Evolutionary conservation across 2,329 filamentous ascomycete genomes (phyloP).

Genomic region (Cryoendolithus antarcticus): DNA sequence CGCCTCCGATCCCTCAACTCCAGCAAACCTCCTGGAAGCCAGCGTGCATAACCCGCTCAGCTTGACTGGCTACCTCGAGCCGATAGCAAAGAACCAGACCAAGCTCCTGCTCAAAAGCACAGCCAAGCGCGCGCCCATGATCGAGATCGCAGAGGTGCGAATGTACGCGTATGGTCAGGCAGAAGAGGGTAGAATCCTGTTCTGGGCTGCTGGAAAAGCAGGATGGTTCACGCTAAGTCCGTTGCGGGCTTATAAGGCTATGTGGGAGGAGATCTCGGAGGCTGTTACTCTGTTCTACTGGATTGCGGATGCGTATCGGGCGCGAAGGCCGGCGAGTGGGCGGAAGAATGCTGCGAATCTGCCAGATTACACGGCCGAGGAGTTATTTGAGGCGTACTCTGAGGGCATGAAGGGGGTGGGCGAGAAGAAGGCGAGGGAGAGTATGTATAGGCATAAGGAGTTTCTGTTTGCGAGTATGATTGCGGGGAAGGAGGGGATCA

Average conservation of each 20-base stretch:
- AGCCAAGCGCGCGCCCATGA: slow-evolving; percentile 1
- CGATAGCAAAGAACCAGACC: slow-evolving; percentile 32
- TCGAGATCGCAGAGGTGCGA: slow-evolving; percentile 40
- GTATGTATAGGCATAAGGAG: slow-evolving; percentile 21
- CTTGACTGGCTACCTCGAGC: slow-evolving; percentile 47
- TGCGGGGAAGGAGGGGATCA: slow-evolving; percentile 30
- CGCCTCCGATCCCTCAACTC: slow-evolving; percentile 9
- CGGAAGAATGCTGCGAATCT: slow-evolving; percentile 21
- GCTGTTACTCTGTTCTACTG: slow-evolving; percentile 54
- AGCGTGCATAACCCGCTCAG: slow-evolving; percentile 48
- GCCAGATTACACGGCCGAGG: slow-evolving; percentile 21
- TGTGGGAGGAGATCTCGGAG: slow-evolving; percentile 49
- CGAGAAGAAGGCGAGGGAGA: slow-evolving; percentile 11
- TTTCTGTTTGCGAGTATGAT: slow-evolving; percentile 36
- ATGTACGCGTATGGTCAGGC: slow-evolving; percentile 38
- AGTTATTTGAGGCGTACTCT: slow-evolving; percentile 28
- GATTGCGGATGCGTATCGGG: slow-evolving; percentile 44
- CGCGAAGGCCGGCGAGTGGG: slow-evolving; percentile 18
- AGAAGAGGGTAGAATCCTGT: slow-evolving; percentile 42
- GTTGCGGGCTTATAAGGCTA: slow-evolving; percentile 40
- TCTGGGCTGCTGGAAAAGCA: slow-evolving; percentile 53
- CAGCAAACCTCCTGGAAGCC: slow-evolving; percentile 50
- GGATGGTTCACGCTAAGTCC: slow-evolving; percentile 60
- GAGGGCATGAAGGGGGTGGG: slow-evolving; percentile 1
- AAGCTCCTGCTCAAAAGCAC: slow-evolving; percentile 8